These are phyloP conservation scores for Sugiyamaella qingdaonensis DNA, from an alignment of 805 yeast genomes.

Conservation along the genomic window DNA sequence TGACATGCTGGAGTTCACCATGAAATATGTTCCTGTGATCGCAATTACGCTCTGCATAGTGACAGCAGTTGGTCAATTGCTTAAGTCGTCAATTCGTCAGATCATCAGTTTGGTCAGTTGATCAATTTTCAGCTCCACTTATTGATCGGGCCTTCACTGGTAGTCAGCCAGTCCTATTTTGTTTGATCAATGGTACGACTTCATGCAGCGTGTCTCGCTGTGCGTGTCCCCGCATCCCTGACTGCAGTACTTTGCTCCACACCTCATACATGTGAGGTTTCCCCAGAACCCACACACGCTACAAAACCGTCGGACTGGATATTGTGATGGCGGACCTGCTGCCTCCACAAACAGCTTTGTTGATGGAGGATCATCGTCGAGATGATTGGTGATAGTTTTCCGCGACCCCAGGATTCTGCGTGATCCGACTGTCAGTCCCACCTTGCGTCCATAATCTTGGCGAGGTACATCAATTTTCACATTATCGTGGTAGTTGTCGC, in stretches of 20 bases:
- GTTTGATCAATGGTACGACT: constrained; percentile 30
- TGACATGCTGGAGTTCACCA: no score
- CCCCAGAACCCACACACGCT: constrained; percentile 41
- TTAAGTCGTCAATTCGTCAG: no score
- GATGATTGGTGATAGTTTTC: constrained; percentile 36
- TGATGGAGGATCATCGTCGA: constrained; percentile 38
- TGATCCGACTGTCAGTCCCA: constrained; percentile 28
- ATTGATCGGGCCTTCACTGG: no score
- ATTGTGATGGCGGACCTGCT: constrained; percentile 33
- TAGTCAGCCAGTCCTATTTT: no score
- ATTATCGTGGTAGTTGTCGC: constrained; percentile 35
- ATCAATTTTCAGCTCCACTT: no score
- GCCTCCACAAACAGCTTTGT: constrained; percentile 29
- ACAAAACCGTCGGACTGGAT: constrained; percentile 36
- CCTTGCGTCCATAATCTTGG: constrained; percentile 8
- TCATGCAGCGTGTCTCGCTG: constrained; percentile 35
- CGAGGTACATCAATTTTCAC: constrained; percentile 32
- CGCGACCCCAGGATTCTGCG: constrained; percentile 36
- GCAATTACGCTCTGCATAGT: no score
- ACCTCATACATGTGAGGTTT: constrained; percentile 31
- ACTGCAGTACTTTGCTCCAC: constrained; percentile 37
- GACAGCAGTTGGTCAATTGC: no score
- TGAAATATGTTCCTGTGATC: no score
- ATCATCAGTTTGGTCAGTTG: no score
- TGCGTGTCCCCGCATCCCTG: constrained; percentile 35